Evolutionary conservation across 768 basidiomycete species (phyloP).

Genomic region (Sistotremastrum niveocremeum): DNA sequence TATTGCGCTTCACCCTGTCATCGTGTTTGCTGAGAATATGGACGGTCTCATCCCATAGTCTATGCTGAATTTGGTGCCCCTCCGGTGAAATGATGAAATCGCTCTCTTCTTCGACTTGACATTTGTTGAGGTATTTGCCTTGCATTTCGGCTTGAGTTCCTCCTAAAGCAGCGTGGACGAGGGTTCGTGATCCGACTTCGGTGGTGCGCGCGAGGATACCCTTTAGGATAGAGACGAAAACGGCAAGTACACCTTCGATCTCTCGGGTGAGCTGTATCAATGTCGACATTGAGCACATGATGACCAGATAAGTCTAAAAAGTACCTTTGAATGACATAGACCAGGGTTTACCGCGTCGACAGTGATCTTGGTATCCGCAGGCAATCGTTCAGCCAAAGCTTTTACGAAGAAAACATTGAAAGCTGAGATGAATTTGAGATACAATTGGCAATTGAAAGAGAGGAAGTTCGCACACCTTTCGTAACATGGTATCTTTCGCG

Average conservation of each 20-base stretch:
- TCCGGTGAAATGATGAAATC: constrained; percentile 22
- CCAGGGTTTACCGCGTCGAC: constrained; percentile 29
- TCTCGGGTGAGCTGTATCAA: too few species aligned
- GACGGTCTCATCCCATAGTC: constrained; percentile 25
- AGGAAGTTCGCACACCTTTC: constrained; percentile 13
- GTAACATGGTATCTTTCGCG: constrained; percentile 11
- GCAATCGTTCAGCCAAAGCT: constrained; percentile 20
- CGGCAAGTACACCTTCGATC: too few species aligned
- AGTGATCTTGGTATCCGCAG: constrained; percentile 16
- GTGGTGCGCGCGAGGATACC: constrained; percentile 21
- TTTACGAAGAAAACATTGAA: constrained; percentile 27
- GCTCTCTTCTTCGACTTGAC: constrained; percentile 18
- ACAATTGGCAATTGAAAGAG: too few species aligned
- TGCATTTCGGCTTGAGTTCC: constrained; percentile 16
- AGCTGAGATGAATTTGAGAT: constrained; percentile 14
- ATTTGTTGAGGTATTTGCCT: constrained; percentile 17
- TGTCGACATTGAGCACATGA: too few species aligned
- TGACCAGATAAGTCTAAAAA: constrained; percentile 5
- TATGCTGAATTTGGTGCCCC: constrained; percentile 16
- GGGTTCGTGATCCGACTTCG: constrained; percentile 22
- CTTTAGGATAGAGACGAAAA: constrained; percentile 12
- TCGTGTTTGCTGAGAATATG: constrained; percentile 7
- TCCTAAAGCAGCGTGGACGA: constrained; percentile 23
- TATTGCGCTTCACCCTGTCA: too few species aligned
- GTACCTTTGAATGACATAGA: constrained; percentile 26